These are phyloP conservation scores for Nicotiana benthamiana DNA, from an alignment of 257 asterid species.

Conservation along the genomic window DNA sequence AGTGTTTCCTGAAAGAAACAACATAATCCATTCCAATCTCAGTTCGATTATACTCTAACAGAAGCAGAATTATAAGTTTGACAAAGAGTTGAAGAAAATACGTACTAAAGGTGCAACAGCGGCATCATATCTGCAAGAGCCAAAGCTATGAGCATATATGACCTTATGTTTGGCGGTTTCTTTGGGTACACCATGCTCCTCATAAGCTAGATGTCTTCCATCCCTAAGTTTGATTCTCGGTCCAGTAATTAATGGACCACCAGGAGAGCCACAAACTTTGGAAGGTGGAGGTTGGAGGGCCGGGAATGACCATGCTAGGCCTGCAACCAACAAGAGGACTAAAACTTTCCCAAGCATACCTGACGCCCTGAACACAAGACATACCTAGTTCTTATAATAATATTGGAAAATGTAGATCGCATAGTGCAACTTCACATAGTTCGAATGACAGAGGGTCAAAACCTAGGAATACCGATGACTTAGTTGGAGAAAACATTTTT, in stretches of 20 bases:
- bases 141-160: conserved; percentile 61
- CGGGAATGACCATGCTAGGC: conserved; percentile 53
- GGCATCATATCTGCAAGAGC: conserved; percentile 48
- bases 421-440: not conserved
- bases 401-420: not conserved
- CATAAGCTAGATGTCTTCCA: conserved; percentile 69
- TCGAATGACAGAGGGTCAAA: not conserved
- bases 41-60: not conserved
- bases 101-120: conserved; percentile 44
- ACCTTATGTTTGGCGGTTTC: conserved; percentile 57
- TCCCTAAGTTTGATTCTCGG: conserved; percentile 70
- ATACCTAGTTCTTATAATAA: not conserved
- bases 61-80: not conserved
- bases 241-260: conserved; percentile 53
- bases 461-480: not conserved
- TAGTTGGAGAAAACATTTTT: not conserved
- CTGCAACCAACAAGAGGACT: conserved; percentile 37
- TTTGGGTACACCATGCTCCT: conserved; percentile 71
- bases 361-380: conserved; percentile 14
- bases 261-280: conserved; percentile 49
- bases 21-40: not conserved
- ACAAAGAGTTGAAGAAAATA: conserved; percentile 3
- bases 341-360: conserved; percentile 44
- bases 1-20: conserved; percentile 35
- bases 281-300: conserved; percentile 56